phyloP scores from a whole-genome alignment of 202 grass and related monocot species.

The Zizania palustris region DNA sequence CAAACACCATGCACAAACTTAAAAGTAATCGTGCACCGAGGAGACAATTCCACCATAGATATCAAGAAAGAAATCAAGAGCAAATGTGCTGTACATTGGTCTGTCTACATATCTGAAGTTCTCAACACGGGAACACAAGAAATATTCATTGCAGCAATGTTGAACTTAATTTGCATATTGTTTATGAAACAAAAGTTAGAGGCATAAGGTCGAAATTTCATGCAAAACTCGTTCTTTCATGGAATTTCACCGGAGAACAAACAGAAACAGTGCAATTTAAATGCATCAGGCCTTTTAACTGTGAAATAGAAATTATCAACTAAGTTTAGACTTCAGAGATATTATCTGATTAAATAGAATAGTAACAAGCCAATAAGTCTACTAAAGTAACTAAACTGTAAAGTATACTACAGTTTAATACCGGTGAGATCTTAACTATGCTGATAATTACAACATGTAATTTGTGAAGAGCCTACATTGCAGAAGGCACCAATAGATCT shows the following conservation, averaged over 20 bases:
- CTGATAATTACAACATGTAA: neutral
- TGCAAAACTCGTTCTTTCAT: neutral
- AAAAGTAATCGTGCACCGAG: neutral
- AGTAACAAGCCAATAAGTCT: constrained; percentile 21
- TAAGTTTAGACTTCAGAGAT: neutral
- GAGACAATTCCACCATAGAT: neutral
- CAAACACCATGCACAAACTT: neutral
- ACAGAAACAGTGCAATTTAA: neutral
- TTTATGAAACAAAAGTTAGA: neutral
- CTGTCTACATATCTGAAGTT: neutral
- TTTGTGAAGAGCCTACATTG: neutral
- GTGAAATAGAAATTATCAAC: constrained; percentile 11
- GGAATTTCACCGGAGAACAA: neutral
- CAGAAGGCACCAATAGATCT: neutral
- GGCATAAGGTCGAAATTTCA: neutral
- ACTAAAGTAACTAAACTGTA: constrained; percentile 1
- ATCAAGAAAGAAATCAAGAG: constrained; percentile 2
- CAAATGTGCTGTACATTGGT: neutral
- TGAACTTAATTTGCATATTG: neutral
- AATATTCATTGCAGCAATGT: neutral
- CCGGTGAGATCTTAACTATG: neutral
- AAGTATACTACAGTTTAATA: neutral
- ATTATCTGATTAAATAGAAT: neutral
- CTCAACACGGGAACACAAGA: neutral
- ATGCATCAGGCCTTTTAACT: constrained; percentile 21